Percentiles rank a stretch among this genome's conserved stretches.
Evolutionary conservation across 192 early-diverging fungal species (phyloP).

Genomic region (Podila clonocystis): DNA sequence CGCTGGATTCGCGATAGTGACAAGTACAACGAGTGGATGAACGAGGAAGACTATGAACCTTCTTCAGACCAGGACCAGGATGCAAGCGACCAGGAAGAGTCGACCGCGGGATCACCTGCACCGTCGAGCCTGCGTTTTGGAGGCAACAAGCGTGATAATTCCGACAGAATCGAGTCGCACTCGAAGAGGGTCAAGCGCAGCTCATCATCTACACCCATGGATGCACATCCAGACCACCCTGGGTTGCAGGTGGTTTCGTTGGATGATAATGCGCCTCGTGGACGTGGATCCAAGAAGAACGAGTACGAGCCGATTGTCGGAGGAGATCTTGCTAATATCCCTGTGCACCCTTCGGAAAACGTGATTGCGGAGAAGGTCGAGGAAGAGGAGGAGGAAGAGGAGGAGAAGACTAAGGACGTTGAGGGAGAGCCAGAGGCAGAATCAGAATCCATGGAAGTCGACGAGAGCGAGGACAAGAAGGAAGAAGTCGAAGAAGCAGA

Average conservation of each 20-base stretch:
- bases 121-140: slow-evolving; percentile 45
- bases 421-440: background rate
- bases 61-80: slow-evolving; percentile 43
- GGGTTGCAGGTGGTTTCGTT: slow-evolving; percentile 57
- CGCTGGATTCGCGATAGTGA: slow-evolving; percentile 83
- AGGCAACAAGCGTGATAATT: slow-evolving; percentile 40
- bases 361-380: slow-evolving; percentile 2
- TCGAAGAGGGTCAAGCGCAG: slow-evolving; percentile 40
- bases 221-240: slow-evolving; percentile 55
- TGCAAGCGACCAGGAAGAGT: slow-evolving; percentile 32
- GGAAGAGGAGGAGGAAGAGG: background rate
- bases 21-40: slow-evolving; percentile 84
- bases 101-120: slow-evolving; percentile 29
- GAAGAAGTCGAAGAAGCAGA: slow-evolving; percentile 6
- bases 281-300: slow-evolving; percentile 62
- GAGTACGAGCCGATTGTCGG: slow-evolving; percentile 71
- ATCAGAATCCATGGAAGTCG: slow-evolving; percentile 35
- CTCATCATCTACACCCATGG: slow-evolving; percentile 49
- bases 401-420: background rate
- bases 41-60: slow-evolving; percentile 87
- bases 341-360: slow-evolving; percentile 13
- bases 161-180: slow-evolving; percentile 28
- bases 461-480: slow-evolving; percentile 20
- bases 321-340: slow-evolving; percentile 72
- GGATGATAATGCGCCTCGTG: slow-evolving; percentile 60